Percentiles rank a stretch among this genome's conserved stretches.
Evolutionary conservation across 2,329 filamentous ascomycete genomes (phyloP).

Genomic region (Tolypocladium paradoxum): DNA sequence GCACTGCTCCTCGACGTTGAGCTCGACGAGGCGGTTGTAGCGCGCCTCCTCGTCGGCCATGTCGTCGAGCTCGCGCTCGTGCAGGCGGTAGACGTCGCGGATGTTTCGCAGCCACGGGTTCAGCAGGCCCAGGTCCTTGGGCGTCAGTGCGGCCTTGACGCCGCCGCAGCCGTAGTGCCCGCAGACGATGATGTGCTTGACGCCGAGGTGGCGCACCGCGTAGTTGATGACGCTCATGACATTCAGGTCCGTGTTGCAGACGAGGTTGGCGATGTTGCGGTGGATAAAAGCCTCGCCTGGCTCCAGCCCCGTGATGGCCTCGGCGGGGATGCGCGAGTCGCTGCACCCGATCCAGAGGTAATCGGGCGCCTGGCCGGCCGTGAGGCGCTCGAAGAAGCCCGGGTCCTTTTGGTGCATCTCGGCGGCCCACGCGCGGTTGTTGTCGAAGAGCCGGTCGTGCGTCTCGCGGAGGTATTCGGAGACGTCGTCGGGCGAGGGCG

Average conservation of each 20-base stretch:
- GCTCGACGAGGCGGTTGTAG: constrained; percentile 64
- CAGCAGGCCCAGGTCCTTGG: constrained; percentile 57
- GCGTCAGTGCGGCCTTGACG: constrained; percentile 63
- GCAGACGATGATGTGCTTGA: constrained; percentile 73
- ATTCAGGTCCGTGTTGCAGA: constrained; percentile 70
- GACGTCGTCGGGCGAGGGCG: constrained; percentile 2
- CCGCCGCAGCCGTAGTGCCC: constrained; percentile 72
- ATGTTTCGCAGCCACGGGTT: constrained; percentile 70
- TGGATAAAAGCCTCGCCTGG: constrained; percentile 92
- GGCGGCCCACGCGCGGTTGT: constrained; percentile 56
- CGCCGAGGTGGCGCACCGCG: constrained; percentile 68
- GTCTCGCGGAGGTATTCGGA: constrained; percentile 45
- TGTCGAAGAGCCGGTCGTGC: constrained; percentile 58
- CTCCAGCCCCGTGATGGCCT: constrained; percentile 69
- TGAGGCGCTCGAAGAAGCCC: constrained; percentile 53
- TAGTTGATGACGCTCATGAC: constrained; percentile 78
- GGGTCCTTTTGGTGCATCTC: constrained; percentile 48
- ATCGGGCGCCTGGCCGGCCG: constrained; percentile 55
- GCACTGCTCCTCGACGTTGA: constrained; percentile 73
- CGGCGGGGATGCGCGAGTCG: constrained; percentile 85
- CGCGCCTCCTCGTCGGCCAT: constrained; percentile 48
- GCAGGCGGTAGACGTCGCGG: constrained; percentile 60
- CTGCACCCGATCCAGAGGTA: constrained; percentile 87
- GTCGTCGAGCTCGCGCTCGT: constrained; percentile 59
- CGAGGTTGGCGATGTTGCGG: constrained; percentile 88